These are phyloP conservation scores for Ajuga reptans DNA, from an alignment of 305 asterid genomes.

Conservation along the genomic window DNA sequence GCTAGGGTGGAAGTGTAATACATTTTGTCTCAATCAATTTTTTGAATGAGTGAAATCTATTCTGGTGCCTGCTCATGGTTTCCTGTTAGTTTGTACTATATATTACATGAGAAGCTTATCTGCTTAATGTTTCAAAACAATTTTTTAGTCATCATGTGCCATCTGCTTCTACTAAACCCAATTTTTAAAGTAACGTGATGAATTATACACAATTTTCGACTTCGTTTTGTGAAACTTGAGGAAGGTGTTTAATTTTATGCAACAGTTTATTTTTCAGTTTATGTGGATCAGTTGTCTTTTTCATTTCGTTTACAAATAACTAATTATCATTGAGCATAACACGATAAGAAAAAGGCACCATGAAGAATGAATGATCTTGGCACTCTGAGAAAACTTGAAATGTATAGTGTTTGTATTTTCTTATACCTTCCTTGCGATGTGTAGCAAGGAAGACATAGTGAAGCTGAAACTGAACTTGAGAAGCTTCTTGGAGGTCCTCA, in stretches of 20 bases:
- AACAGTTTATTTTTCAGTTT: not conserved
- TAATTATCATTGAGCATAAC: not conserved
- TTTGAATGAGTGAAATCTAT: not conserved
- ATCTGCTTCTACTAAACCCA: not conserved
- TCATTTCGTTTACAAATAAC: not conserved
- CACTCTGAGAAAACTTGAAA: not conserved
- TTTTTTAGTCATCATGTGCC: not conserved
- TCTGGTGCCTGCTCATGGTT: not conserved
- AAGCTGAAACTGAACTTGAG: constrained; percentile 76
- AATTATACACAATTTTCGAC: not conserved
- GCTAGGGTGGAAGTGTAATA: not conserved
- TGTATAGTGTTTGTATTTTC: not conserved
- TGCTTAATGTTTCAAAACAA: not conserved
- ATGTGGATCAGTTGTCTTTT: not conserved
- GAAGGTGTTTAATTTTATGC: not conserved
- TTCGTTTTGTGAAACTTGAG: not conserved
- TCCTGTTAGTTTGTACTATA: not conserved
- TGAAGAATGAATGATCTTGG: not conserved
- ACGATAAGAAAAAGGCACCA: not conserved
- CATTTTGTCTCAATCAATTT: not conserved
- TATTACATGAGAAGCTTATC: not conserved
- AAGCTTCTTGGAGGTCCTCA: constrained; percentile 70
- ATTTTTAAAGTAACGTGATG: not conserved
- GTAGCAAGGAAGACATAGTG: constrained; percentile 70
- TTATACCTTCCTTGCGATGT: not conserved